Evolutionary conservation across 83 land plant genomes (phyloP).

Genomic region (Larix sibirica): DNA sequence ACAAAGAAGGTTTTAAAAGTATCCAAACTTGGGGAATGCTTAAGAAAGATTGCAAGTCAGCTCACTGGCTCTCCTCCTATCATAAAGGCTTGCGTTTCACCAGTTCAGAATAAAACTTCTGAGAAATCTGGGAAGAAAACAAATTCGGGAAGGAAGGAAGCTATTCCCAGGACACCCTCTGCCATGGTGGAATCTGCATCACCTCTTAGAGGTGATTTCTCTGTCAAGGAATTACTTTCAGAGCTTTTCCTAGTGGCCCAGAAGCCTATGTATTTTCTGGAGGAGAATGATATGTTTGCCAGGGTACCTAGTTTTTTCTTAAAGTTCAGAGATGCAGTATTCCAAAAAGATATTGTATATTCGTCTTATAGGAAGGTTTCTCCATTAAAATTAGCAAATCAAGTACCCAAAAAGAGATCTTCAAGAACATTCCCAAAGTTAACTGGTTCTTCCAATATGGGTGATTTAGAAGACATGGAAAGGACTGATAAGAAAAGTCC

Average conservation of each 20-base stretch:
- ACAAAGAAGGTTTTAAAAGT: constrained; percentile 23
- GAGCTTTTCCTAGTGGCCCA: constrained; percentile 40
- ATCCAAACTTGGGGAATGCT: constrained; percentile 63
- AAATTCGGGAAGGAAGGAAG: not conserved
- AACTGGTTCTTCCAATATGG: constrained; percentile 7
- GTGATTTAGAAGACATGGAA: not conserved
- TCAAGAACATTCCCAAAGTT: not conserved
- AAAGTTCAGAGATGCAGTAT: constrained; percentile 13
- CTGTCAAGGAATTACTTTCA: constrained; percentile 31
- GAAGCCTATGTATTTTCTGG: constrained; percentile 11
- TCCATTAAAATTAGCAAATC: too few species aligned
- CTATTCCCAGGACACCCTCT: not conserved
- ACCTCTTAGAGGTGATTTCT: not conserved
- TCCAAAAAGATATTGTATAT: not conserved
- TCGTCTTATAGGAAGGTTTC: not conserved
- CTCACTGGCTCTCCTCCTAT: constrained; percentile 41
- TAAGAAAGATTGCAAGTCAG: constrained; percentile 62
- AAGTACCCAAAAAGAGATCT: not conserved
- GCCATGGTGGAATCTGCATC: not conserved
- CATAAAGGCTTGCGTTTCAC: constrained; percentile 19
- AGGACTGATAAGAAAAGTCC: not conserved
- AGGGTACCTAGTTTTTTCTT: constrained; percentile 11
- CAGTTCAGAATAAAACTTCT: not conserved
- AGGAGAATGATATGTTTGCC: constrained; percentile 5
- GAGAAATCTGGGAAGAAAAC: not conserved